These are phyloP conservation scores for Diplosphaera chodatii DNA, from an alignment of 139 green algal genomes.

Conservation along the genomic window DNA sequence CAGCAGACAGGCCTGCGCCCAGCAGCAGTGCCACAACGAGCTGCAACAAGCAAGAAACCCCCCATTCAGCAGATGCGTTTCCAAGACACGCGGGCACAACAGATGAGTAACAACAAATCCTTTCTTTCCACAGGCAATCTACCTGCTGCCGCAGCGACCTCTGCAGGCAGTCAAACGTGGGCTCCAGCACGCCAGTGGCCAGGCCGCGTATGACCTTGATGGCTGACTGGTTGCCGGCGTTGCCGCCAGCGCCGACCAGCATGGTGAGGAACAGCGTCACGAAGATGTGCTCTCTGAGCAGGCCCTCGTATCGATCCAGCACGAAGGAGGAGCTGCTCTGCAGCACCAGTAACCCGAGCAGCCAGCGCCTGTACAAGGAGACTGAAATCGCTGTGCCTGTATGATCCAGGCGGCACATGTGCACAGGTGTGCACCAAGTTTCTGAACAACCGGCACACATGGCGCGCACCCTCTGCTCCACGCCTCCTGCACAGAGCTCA, in stretches of 20 bases:
- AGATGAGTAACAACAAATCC: no score
- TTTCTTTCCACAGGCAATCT: not conserved
- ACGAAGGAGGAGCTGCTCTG: constrained; percentile 77
- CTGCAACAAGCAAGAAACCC: no score
- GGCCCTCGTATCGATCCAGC: constrained; percentile 62
- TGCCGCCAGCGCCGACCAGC: constrained; percentile 73
- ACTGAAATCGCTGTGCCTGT: not conserved
- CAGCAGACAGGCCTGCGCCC: constrained; percentile 14
- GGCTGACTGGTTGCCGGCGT: constrained; percentile 84
- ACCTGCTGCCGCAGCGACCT: not conserved
- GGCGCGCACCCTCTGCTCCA: not conserved
- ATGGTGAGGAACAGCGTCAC: constrained; percentile 93
- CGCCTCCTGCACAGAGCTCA: not conserved
- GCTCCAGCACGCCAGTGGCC: not conserved
- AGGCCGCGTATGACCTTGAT: constrained; percentile 89
- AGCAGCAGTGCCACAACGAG: not conserved
- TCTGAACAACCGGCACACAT: no score
- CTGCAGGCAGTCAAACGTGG: not conserved
- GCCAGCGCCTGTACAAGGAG: constrained; percentile 42
- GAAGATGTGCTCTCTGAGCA: constrained; percentile 75
- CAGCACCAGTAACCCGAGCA: constrained; percentile 73
- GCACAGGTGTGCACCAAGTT: not conserved
- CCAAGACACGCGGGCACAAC: no score
- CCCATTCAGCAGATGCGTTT: no score
- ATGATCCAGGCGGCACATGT: no score